Percentiles rank a stretch among this genome's conserved stretches.
phyloP scores from a whole-genome alignment of 371 early-diverging fungal species.

The Rhizomucor pusillus region DNA sequence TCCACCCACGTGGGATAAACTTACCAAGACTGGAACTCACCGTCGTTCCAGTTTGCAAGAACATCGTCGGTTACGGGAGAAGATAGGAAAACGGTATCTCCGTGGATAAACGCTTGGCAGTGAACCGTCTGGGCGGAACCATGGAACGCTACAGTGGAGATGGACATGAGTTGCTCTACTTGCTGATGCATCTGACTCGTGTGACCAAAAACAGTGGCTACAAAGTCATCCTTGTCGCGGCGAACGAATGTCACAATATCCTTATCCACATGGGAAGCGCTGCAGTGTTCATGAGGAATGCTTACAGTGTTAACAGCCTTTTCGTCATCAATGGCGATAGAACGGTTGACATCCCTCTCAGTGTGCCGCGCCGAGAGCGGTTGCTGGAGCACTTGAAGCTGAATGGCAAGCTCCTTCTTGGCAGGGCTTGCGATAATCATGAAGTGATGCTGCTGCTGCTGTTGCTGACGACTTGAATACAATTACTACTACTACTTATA shows the following conservation, averaged over 20 bases:
- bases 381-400: slow-evolving; percentile 28
- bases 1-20: neutral
- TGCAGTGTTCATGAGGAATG: slow-evolving; percentile 8
- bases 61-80: slow-evolving; percentile 27
- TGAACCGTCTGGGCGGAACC: slow-evolving; percentile 14
- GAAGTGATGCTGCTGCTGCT: slow-evolving; percentile 14
- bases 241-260: slow-evolving; percentile 12
- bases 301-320: neutral
- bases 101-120: slow-evolving; percentile 47
- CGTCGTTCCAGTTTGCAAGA: slow-evolving; percentile 35
- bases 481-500: slow-evolving; percentile 28
- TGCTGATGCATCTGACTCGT: slow-evolving; percentile 15
- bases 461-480: slow-evolving; percentile 14
- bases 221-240: slow-evolving; percentile 25
- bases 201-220: slow-evolving; percentile 34
- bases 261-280: slow-evolving; percentile 7
- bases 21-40: slow-evolving; percentile 47
- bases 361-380: slow-evolving; percentile 15
- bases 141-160: slow-evolving; percentile 18
- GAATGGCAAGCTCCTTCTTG: slow-evolving; percentile 42
- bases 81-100: slow-evolving; percentile 41
- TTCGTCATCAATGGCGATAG: slow-evolving; percentile 1
- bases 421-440: slow-evolving; percentile 49
- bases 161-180: slow-evolving; percentile 30
- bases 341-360: slow-evolving; percentile 9